These are phyloP conservation scores for Trichoderma semiorbis DNA, from an alignment of 2,329 filamentous ascomycete species.

Conservation along the genomic window DNA sequence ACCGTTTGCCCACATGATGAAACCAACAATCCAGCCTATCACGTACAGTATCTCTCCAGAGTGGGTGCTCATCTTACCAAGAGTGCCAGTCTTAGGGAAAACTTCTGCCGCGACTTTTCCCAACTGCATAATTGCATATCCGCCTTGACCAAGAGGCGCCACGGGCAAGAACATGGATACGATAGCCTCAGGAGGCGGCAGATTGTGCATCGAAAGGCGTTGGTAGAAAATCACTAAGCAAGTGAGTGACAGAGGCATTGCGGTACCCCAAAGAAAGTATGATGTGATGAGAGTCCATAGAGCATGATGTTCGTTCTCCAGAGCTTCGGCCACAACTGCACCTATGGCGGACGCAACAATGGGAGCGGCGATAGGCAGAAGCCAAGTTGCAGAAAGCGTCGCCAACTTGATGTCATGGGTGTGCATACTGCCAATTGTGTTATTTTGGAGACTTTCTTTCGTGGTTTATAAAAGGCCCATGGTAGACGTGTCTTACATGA, in stretches of 20 bases:
- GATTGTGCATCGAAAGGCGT: neutral
- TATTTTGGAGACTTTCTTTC: neutral
- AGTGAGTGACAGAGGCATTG: slow-evolving; percentile 1
- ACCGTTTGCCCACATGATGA: slow-evolving; percentile 8
- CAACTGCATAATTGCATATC: slow-evolving; percentile 7
- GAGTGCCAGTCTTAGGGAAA: neutral
- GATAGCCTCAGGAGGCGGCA: neutral
- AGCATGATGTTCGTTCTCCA: neutral
- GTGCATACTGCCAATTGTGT: neutral
- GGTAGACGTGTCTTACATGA: neutral
- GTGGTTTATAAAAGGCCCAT: neutral
- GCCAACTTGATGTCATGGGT: neutral
- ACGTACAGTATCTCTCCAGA: slow-evolving; percentile 2
- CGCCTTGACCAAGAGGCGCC: neutral
- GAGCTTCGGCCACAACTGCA: neutral
- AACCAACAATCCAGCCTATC: neutral
- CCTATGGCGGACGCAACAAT: slow-evolving; percentile 4
- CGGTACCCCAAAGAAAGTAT: slow-evolving; percentile 4
- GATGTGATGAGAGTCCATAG: slow-evolving; percentile 3
- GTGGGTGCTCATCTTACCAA: neutral
- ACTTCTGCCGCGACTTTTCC: neutral
- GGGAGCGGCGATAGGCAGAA: neutral
- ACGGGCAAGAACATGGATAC: slow-evolving; percentile 3
- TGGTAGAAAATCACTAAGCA: neutral
- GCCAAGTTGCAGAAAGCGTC: slow-evolving; percentile 4